phyloP scores from a whole-genome alignment of 495 filamentous ascomycete species.

The Halenospora varia region DNA sequence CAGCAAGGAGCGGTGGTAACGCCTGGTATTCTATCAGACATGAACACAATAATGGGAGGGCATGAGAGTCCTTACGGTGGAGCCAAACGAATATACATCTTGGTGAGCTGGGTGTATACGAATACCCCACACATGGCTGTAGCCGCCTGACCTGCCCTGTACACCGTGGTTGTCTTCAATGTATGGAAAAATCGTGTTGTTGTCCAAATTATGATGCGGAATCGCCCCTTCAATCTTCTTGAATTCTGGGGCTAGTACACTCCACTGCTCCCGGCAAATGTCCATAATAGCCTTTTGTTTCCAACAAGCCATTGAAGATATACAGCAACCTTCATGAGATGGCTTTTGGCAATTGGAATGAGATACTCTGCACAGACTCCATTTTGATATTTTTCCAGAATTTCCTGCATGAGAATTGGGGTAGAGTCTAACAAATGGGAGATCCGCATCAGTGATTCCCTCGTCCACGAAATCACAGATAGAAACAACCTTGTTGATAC shows the following conservation, averaged over 20 bases:
- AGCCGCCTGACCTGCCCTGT: background rate
- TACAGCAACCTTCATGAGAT: background rate
- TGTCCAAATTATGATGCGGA: background rate
- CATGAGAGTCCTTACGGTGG: background rate
- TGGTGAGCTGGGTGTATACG: background rate
- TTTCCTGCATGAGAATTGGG: background rate
- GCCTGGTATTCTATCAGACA: background rate
- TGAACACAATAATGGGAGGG: background rate
- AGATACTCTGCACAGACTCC: background rate
- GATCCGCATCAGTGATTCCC: background rate
- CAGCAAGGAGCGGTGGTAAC: background rate
- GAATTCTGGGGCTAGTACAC: constrained; percentile 4
- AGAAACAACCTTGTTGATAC: background rate
- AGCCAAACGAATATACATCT: background rate
- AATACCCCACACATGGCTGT: background rate
- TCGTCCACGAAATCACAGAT: background rate
- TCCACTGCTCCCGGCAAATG: background rate
- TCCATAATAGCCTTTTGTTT: background rate
- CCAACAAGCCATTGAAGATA: constrained; percentile 1
- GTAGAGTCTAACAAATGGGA: background rate
- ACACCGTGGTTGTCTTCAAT: background rate
- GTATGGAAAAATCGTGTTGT: background rate
- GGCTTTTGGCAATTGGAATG: background rate
- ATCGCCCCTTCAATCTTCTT: background rate
- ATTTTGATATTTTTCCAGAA: background rate